Evolutionary conservation across 2,329 filamentous ascomycete species (phyloP).

Genomic region (Scorias spongiosa): DNA sequence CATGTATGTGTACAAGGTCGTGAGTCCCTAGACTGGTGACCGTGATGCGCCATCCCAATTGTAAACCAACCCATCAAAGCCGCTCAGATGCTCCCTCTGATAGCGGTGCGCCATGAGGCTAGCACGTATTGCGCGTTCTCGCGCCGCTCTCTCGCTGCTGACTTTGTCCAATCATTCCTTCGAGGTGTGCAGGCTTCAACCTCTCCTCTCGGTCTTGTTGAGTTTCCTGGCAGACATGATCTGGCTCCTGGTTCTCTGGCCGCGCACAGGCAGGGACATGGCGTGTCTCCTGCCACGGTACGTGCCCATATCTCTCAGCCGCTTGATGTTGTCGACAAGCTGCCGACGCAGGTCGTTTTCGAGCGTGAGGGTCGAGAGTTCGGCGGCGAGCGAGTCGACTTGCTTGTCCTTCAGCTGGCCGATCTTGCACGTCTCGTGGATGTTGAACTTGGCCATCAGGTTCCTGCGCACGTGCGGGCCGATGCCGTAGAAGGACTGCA

Average conservation of each 20-base stretch:
- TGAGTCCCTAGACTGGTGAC: too few species aligned
- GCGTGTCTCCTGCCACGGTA: constrained; percentile 84
- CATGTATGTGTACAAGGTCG: too few species aligned
- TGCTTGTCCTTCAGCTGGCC: constrained; percentile 61
- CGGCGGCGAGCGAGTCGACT: constrained; percentile 65
- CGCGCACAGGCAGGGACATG: constrained; percentile 79
- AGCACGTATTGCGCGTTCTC: too few species aligned
- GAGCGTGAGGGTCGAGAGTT: constrained; percentile 82
- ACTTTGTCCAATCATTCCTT: too few species aligned
- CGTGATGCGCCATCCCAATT: too few species aligned
- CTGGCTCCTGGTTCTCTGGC: constrained; percentile 74
- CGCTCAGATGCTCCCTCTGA: too few species aligned
- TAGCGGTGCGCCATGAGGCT: too few species aligned
- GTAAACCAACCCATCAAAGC: too few species aligned
- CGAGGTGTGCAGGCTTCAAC: constrained; percentile 5
- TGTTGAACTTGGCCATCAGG: constrained; percentile 77
- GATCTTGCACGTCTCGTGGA: constrained; percentile 69
- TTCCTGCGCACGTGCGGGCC: constrained; percentile 53
- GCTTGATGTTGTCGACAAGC: constrained; percentile 68
- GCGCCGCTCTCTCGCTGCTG: too few species aligned
- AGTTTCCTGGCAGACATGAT: constrained; percentile 43
- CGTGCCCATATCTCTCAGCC: constrained; percentile 78
- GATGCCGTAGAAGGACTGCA: constrained; percentile 76
- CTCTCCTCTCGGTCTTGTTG: constrained; percentile 42
- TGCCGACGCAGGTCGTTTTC: constrained; percentile 73